Evolutionary conservation across 805 yeast species (phyloP), one percentile per base, ranked within the genome.

Genomic region (Blastobotrys attinorum): DNA sequence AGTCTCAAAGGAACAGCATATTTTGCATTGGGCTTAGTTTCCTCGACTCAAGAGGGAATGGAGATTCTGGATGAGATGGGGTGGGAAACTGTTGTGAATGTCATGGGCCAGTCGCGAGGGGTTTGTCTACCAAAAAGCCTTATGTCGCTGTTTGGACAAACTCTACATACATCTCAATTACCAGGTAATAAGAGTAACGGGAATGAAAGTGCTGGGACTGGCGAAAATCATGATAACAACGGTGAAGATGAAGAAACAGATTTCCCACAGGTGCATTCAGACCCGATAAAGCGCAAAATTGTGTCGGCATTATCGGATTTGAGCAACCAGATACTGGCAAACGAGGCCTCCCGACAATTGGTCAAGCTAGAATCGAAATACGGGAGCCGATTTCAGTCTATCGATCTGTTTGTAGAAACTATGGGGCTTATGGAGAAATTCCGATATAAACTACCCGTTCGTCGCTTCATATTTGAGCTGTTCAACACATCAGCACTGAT

Each of bases 51-150:
- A 13, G 87, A 85, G 55, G 97, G 97, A 0, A 71, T 79, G 18
- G 97, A 89, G 57, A 77, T 88, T 13, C 65, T 89, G 44, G 95
- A 86, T 56, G 95, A 87, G 53, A 67, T 73, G 43, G 79, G 79
- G 1, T 90, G 97, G 97, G 65, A 61, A 37, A 69, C 77, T 16
- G 72, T 73, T 22, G 54, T 70, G 22, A 69, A 70, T 39, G 61
- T 66, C 0, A 64, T 65, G 47, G 69, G 69, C n/a, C 51, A 58
- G 2, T 74, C 56, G 2, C 25, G 63, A 16, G 72, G 74, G 1
- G 61, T 72, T 16, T 57, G 69, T 15, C 42, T 71, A 16, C 78
- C 79, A 1, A 50, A 50, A 22, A 54, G 59, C 13, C 41, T 66
- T 20, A 16, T 29, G 20, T 18, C 32, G 3, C 13, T 39, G 8